phyloP scores from a whole-genome alignment of 2,329 filamentous ascomycete species.

The Diaporthe sp. region DNA sequence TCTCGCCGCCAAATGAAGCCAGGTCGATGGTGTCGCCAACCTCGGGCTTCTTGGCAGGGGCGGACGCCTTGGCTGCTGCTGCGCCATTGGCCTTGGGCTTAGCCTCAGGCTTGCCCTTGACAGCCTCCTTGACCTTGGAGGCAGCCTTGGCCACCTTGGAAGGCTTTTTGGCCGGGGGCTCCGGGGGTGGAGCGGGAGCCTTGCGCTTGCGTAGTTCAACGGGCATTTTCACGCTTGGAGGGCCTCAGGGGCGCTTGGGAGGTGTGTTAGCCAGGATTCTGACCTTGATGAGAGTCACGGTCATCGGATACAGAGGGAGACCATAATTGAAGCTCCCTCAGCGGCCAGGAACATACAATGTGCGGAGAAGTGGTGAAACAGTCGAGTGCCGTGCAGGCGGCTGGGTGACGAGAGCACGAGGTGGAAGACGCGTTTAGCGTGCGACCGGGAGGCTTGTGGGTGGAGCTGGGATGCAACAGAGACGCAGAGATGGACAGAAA shows the following conservation, averaged over 20 bases:
- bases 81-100: constrained; percentile 51
- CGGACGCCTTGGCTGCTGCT: constrained; percentile 50
- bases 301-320: constrained; percentile 1
- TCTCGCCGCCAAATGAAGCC: constrained; percentile 75
- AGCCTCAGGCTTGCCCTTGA: constrained; percentile 46
- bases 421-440: constrained; percentile 28
- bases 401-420: constrained; percentile 32
- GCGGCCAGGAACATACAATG: constrained; percentile 29
- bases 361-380: constrained; percentile 38
- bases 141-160: constrained; percentile 56
- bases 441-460: constrained; percentile 30
- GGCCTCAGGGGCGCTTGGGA: constrained; percentile 3
- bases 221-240: constrained; percentile 60
- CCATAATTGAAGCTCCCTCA: background rate
- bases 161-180: constrained; percentile 63
- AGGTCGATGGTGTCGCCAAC: constrained; percentile 71
- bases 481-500: constrained; percentile 18
- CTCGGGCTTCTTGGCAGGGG: constrained; percentile 57
- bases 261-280: constrained; percentile 25
- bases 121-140: constrained; percentile 53
- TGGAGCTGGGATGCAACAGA: background rate
- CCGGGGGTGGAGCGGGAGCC: constrained; percentile 62
- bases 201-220: constrained; percentile 74
- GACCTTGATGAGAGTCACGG: background rate
- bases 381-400: constrained; percentile 31